Percentiles rank a stretch among this genome's conserved stretches.
Conservation (phyloP, 2,329 filamentous ascomycete genomes). For the Biscogniauxia marginata region DNA sequence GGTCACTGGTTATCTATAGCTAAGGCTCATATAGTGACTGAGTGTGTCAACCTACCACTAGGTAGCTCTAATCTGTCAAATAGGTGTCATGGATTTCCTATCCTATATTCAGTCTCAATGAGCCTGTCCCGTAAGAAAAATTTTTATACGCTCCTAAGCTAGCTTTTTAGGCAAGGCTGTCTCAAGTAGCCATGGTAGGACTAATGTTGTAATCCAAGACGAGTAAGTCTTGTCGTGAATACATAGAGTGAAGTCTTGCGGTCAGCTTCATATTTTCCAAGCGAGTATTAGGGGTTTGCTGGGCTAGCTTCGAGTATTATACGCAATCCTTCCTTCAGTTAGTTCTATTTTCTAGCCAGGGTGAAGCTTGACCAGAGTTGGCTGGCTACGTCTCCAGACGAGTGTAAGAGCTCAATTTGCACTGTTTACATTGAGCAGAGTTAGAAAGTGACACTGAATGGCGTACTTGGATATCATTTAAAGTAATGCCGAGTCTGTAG, state of each 20-base stretch:
- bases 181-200: neutral
- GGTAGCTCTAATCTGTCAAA: neutral
- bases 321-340: neutral
- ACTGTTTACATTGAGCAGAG: neutral
- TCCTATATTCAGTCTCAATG: neutral
- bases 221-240: neutral
- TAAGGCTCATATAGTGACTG: too few species aligned
- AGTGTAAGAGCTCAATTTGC: neutral
- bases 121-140: neutral
- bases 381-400: neutral
- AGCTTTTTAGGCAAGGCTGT: neutral
- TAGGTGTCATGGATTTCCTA: neutral
- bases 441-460: neutral
- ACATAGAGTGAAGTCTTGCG: neutral
- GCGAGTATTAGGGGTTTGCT: neutral
- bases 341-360: neutral
- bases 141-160: neutral
- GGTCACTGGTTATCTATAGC: too few species aligned
- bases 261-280: neutral
- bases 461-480: neutral
- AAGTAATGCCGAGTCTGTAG: neutral
- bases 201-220: neutral
- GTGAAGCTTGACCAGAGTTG: neutral
- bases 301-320: neutral
- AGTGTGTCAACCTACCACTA: neutral